Base-by-base conservation (phyloP, 1,284 basidiomycete genomes). In the Ceraceosorus guamensis region DNA sequence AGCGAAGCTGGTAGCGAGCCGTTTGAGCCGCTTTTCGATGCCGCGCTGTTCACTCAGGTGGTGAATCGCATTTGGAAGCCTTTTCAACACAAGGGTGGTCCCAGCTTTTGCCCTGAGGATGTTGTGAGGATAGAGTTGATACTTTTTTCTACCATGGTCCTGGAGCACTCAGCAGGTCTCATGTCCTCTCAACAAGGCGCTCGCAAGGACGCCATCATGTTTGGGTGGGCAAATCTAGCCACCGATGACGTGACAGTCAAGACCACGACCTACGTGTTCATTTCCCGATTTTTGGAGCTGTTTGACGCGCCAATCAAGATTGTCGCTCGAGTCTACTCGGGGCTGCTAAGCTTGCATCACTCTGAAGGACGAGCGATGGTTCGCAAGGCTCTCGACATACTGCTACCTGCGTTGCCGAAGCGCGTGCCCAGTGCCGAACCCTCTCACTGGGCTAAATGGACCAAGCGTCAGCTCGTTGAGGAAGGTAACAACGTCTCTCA, bases 301-400 rank as follows among this genome's bases (percentile, higher is more conserved):
- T 95, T 89, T 76, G 89, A 90, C 48, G 89, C 87, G 4, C 93
- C 95, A 0, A 82, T 85, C 63, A 97, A 97, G 78, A 95, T 99
- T 76, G 86, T 96, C 48, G 80, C 92, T 46, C 84, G 89, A n/a
- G 89, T 93, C 32, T 97, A 92, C 89, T 86, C 86, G 14, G 91
- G 89, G 8, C 80, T 98, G n/a, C 81, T 99, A 58, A 87, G 89
- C 37, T 84, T 87, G 50, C 85, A 65, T 82, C 86, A 68, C 85
- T 91, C 79, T 49, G 90, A 91, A 53, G 87, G 80, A 31, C 77
- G 89, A 60, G 78, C 83, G 1, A 81, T 90, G 35, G 86, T 91
- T 60, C 85, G 89, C 50, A 87, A 90, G 70, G 93, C 93, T 0
- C 81, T 98, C 53, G 87, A 93, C 60, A 89, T 88, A 30, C 80